Evolutionary conservation across 148 eudicot genomes (phyloP).

Genomic region (Polygonum maritimum): DNA sequence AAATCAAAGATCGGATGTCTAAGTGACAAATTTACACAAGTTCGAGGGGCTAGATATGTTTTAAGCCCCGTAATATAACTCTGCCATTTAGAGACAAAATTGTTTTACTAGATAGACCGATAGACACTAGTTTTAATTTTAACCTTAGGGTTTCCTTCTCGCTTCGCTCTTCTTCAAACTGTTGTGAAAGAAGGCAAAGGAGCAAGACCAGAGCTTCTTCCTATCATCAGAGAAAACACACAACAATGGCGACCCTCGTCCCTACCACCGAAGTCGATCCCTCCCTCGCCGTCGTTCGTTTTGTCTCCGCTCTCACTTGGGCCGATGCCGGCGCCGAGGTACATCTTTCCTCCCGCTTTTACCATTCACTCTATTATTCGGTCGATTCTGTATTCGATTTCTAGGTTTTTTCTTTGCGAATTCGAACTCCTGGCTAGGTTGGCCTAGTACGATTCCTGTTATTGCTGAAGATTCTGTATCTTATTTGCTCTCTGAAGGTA

Average conservation of each 20-base stretch:
- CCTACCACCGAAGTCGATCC: slow-evolving; percentile 90
- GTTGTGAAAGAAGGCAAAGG: background rate
- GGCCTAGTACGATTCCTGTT: background rate
- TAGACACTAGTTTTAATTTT: no score
- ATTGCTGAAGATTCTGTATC: background rate
- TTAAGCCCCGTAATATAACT: no score
- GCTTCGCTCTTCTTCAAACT: background rate
- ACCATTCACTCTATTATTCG: background rate
- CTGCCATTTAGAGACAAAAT: background rate
- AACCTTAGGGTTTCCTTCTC: background rate
- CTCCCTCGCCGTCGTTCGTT: slow-evolving; percentile 70
- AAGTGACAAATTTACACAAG: no score
- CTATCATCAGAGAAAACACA: background rate
- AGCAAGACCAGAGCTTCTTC: background rate
- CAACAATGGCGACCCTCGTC: slow-evolving; percentile 74
- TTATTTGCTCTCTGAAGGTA: slow-evolving; percentile 31
- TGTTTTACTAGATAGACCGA: background rate
- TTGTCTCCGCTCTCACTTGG: slow-evolving; percentile 73
- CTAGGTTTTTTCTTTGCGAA: background rate
- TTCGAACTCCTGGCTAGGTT: background rate
- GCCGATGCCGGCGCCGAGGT: slow-evolving; percentile 98
- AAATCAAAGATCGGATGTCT: no score
- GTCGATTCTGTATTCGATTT: background rate
- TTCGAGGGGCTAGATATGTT: no score
- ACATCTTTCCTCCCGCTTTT: background rate